These are phyloP conservation scores for Trametes cinnabarina DNA, from an alignment of 768 basidiomycete species.

Conservation along the genomic window DNA sequence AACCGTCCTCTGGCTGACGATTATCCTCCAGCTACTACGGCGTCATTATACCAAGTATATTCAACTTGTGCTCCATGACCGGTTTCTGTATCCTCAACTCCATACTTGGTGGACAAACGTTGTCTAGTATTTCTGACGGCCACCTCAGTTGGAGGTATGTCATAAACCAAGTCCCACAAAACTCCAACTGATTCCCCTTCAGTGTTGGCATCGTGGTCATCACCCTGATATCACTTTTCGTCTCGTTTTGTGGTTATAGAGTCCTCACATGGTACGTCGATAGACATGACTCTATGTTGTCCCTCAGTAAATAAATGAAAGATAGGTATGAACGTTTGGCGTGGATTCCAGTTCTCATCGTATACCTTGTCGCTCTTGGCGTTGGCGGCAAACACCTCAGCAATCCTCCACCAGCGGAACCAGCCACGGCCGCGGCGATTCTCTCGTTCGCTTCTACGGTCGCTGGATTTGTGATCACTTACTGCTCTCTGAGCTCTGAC, in stretches of 20 bases:
- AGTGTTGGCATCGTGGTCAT: constrained; percentile 85
- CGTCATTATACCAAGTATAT: constrained; percentile 42
- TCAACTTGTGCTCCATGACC: constrained; percentile 50
- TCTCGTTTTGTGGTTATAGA: constrained; percentile 66
- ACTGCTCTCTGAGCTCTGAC: constrained; percentile 60
- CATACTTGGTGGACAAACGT: constrained; percentile 61
- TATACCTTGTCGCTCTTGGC: constrained; percentile 68
- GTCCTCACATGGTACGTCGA: constrained; percentile 52
- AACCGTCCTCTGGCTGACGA: constrained; percentile 22
- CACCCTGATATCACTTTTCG: constrained; percentile 60
- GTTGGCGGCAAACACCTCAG: constrained; percentile 70
- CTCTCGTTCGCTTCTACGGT: constrained; percentile 68
- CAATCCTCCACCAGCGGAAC: constrained; percentile 44
- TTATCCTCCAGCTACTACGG: constrained; percentile 50
- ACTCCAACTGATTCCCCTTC: background rate
- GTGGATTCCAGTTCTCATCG: constrained; percentile 78
- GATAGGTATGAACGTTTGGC: constrained; percentile 69
- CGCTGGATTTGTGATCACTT: constrained; percentile 73
- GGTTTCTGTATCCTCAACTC: constrained; percentile 59
- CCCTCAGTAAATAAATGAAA: background rate
- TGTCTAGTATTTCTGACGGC: constrained; percentile 48
- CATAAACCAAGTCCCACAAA: no score
- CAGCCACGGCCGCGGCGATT: constrained; percentile 53
- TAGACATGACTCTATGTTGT: background rate
- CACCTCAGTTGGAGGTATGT: constrained; percentile 51